These are phyloP conservation scores for Annulohypoxylon bovei DNA, from an alignment of 495 filamentous ascomycete genomes.

Conservation along the genomic window DNA sequence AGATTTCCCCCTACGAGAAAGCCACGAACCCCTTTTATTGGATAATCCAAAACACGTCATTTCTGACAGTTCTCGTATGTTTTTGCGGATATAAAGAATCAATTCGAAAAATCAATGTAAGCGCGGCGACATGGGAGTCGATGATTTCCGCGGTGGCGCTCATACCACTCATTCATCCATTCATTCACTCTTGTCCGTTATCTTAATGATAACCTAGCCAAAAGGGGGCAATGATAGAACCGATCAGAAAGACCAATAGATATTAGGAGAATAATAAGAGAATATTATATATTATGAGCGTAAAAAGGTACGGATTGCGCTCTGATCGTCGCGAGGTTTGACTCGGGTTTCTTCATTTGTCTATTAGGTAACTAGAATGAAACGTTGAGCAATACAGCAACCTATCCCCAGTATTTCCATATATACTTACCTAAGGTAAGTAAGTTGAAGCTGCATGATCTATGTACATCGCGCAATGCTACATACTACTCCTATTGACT, in stretches of 20 bases:
- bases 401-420: not conserved
- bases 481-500: not conserved
- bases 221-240: not conserved
- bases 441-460: not conserved
- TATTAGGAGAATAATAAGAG: not conserved
- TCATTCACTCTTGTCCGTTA: not conserved
- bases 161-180: constrained; percentile 4
- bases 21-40: constrained; percentile 20
- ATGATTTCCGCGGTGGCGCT: constrained; percentile 10
- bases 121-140: constrained; percentile 21
- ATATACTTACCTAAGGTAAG: not conserved
- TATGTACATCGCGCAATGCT: not conserved
- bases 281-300: not conserved
- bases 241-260: constrained; percentile 12
- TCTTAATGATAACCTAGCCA: not conserved
- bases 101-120: constrained; percentile 16
- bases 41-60: constrained; percentile 33
- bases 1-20: not conserved
- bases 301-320: not conserved
- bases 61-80: constrained; percentile 37
- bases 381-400: not conserved
- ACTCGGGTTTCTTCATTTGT: not conserved
- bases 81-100: constrained; percentile 31
- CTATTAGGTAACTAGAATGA: not conserved
- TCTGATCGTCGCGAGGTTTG: not conserved